phyloP scores from a whole-genome alignment of 257 asterid species.

The Solanum acaule region DNA sequence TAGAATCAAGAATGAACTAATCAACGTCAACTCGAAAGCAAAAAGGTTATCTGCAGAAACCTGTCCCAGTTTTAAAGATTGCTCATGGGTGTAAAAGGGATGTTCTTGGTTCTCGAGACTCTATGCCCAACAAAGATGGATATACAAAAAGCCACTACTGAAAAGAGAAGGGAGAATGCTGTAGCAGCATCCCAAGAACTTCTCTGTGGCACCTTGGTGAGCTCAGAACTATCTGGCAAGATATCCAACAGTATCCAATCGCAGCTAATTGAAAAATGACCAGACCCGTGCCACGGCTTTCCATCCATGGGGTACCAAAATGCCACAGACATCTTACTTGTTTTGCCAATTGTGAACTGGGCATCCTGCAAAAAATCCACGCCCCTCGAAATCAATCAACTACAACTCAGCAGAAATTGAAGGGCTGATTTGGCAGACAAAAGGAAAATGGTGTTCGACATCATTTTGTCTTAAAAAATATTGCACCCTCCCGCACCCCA shows the following conservation, averaged over 20 bases:
- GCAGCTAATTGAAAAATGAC: slow-evolving; percentile 46
- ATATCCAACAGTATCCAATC: slow-evolving; percentile 50
- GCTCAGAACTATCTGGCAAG: slow-evolving; percentile 11
- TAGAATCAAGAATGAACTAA: not conserved
- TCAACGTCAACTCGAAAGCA: not conserved
- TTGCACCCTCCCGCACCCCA: not conserved
- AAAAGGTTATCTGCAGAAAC: too few species aligned
- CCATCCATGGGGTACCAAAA: slow-evolving; percentile 54
- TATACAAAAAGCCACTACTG: slow-evolving; percentile 39
- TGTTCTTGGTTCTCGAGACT: slow-evolving; percentile 15
- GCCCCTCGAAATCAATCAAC: not conserved
- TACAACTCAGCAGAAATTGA: not conserved
- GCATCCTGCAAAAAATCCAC: slow-evolving; percentile 29
- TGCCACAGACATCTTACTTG: slow-evolving; percentile 44
- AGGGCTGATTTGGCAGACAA: not conserved
- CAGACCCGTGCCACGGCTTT: slow-evolving; percentile 57
- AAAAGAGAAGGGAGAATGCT: slow-evolving; percentile 40
- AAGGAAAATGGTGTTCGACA: not conserved
- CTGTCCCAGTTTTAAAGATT: slow-evolving; percentile 17
- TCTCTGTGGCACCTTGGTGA: not conserved
- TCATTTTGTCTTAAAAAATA: not conserved
- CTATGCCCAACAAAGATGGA: slow-evolving; percentile 33
- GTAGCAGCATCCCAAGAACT: slow-evolving; percentile 45
- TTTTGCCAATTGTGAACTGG: slow-evolving; percentile 46
- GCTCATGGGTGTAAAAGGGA: slow-evolving; percentile 35